Evolutionary conservation across 306 rosid genomes (phyloP), one percentile per base, ranked within the genome.

Genomic region (Ziziphus jujuba): DNA sequence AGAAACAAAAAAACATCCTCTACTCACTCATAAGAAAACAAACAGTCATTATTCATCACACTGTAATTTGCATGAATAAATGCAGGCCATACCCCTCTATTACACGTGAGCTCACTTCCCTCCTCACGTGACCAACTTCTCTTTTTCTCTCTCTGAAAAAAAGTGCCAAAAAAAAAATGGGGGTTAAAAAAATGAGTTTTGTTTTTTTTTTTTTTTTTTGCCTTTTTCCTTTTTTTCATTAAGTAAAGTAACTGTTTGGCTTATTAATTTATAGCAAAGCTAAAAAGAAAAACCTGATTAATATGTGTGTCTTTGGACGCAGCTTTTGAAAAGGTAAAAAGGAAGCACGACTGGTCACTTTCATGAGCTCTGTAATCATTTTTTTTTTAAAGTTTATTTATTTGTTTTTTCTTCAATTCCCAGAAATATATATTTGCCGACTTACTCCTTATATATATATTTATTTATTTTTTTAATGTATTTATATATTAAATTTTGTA

Each of bases 1-100:
- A 81, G 65, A 76, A 81, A 83, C 82, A 72, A 81, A 79, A 79
- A 78, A 86, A 83, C 84, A 83, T 83, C 81, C 82, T 77, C 54
- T 49, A 14, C 20, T 49, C 54, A 5, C 69, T 67, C 71, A 75
- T 72, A 71, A 80, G 63, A 83, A 78, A 78, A 83, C 86, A 80
- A 76, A 60, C 62, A 51, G 79, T 78, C 82, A 80, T 80, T 70
- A 80, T 83, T 69, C 84, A 64, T 54, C 75, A 79, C 79, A 54
- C 84, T 72, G 76, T 72, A 82, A 80, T 75, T 82, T 86, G 87
- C 85, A 82, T 77, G 85, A 77, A 82, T 61, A 54, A 68, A 71
- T 77, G 74, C 84, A 68, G 77, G 65, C 76, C 78, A 69, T 36
- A 36, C 33, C 34, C 67, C 71, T 45, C 65, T 47, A 15, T 65